These are phyloP conservation scores for Aciculoconidium aculeatum DNA, from an alignment of 805 yeast genomes.

Conservation along the genomic window DNA sequence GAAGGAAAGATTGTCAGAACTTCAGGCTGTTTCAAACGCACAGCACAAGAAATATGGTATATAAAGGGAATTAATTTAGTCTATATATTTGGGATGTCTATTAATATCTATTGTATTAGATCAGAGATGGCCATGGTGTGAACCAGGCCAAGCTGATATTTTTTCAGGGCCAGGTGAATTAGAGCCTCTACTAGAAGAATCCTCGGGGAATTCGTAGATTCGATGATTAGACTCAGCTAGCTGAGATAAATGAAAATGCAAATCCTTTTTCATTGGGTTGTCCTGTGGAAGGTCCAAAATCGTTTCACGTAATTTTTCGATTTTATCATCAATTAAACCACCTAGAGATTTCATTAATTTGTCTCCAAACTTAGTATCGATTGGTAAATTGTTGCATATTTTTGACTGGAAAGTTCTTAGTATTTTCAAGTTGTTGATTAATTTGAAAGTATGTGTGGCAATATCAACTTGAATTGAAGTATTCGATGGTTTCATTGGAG, in stretches of 20 bases:
- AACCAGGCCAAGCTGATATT: slow-evolving; percentile 61
- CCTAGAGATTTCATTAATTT: slow-evolving; percentile 33
- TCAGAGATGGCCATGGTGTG: slow-evolving; percentile 59
- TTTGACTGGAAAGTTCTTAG: slow-evolving; percentile 41
- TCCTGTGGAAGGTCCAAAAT: slow-evolving; percentile 16
- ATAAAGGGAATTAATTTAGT: no score
- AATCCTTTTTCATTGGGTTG: slow-evolving; percentile 12
- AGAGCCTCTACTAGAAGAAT: slow-evolving; percentile 15
- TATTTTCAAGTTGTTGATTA: slow-evolving; percentile 32
- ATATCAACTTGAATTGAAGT: slow-evolving; percentile 19
- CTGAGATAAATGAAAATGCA: slow-evolving; percentile 10
- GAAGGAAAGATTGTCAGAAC: slow-evolving; percentile 59
- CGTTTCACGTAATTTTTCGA: slow-evolving; percentile 13
- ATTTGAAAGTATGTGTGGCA: slow-evolving; percentile 18
- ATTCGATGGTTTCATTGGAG: slow-evolving; percentile 30
- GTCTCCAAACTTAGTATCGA: slow-evolving; percentile 46
- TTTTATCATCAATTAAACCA: slow-evolving; percentile 25
- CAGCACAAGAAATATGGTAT: slow-evolving; percentile 22
- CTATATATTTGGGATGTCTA: background rate
- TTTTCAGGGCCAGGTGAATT: slow-evolving; percentile 31
- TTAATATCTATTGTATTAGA: background rate
- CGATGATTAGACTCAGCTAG: slow-evolving; percentile 9
- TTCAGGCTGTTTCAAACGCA: slow-evolving; percentile 47
- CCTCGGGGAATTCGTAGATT: slow-evolving; percentile 14
- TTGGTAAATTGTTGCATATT: slow-evolving; percentile 42